Evolutionary conservation across 768 basidiomycete species (phyloP), one percentile per base, ranked within the genome.

Genomic region (Macrocybe gigantea): DNA sequence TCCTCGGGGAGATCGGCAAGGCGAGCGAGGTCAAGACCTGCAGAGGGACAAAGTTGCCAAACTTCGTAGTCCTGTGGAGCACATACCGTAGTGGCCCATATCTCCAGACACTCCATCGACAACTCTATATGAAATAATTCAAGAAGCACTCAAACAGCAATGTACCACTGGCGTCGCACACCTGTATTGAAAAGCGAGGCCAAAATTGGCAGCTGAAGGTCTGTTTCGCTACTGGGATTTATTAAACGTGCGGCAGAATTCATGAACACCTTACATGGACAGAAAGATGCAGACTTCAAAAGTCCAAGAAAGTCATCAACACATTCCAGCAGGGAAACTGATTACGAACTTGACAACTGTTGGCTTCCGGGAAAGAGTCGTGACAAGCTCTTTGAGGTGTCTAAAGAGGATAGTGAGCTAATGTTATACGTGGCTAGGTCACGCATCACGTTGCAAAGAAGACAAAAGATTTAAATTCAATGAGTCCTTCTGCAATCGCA

Each of bases 1-100:
- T 87, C 78, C 0, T 62, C 52, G 0, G 95, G 95, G 0, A 99
- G 71, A 58, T 93, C 91, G 1, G 92, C 93, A 5, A 95, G 75
- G 41, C 80, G 79, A 9, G 94, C 93, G 29, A 97, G 77, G 55
- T 96, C 88, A 8, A 99, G 70, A 2, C 95, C 94, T 94, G 53
- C 15, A 33, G n/a, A 36, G 38, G 48, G 11, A 47, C 29, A 15
- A 48, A 48, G 44, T 9, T 29, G 7, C 38, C 41, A 36, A n/a
- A 38, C 30, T 22, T 22, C 22, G 4, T 2, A 49, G 34, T 44
- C 46, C 30, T 10, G 29, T 31, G 45, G 15, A 49, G 37, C 29
- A 52, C 53, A 53, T 39, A 88, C 90, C 90, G 56, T 93, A 92
- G 60, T 91, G 86, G n/a, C 71, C 73, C 29, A 71, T 54, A 30